Evolutionary conservation across 495 filamentous ascomycete genomes (phyloP).

Genomic region (Alectoria sarmentosa): DNA sequence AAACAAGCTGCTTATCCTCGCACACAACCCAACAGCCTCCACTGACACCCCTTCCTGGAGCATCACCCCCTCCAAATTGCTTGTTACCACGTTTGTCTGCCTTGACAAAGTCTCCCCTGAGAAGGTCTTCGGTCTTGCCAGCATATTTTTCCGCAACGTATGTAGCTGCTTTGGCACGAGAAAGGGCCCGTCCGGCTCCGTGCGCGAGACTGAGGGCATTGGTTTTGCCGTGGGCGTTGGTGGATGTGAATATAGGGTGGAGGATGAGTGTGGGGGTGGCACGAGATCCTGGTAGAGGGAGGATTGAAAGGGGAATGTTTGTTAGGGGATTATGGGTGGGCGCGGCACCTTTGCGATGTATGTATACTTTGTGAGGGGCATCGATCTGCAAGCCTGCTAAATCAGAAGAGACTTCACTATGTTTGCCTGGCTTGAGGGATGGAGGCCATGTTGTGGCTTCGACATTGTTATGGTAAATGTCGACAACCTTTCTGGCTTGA

Average conservation of each 20-base stretch:
- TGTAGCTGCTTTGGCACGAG: constrained; percentile 28
- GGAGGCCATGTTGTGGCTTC: constrained; percentile 37
- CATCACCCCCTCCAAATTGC: constrained; percentile 5
- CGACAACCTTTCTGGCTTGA: constrained; percentile 30
- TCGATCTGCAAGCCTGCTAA: too few relatives aligned
- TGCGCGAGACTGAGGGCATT: constrained; percentile 35
- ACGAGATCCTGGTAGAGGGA: constrained; percentile 35
- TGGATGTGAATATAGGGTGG: constrained; percentile 26
- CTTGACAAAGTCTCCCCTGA: constrained; percentile 21
- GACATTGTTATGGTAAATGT: too few relatives aligned
- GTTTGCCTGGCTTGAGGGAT: not conserved
- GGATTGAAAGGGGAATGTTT: constrained; percentile 23
- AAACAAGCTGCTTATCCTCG: constrained; percentile 35
- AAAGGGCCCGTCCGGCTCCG: constrained; percentile 34
- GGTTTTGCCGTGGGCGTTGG: constrained; percentile 20
- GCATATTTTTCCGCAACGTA: constrained; percentile 20
- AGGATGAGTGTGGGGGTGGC: constrained; percentile 34
- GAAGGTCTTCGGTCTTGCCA: constrained; percentile 21
- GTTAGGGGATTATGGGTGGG: too few relatives aligned
- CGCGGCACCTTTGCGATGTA: too few relatives aligned
- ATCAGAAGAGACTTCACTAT: not conserved
- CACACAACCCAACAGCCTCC: constrained; percentile 35
- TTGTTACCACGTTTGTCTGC: constrained; percentile 25
- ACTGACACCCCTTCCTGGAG: constrained; percentile 19
- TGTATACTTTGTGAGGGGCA: too few relatives aligned